Base-by-base conservation (phyloP, 768 basidiomycete genomes). In the Auriscalpium vulgare region DNA sequence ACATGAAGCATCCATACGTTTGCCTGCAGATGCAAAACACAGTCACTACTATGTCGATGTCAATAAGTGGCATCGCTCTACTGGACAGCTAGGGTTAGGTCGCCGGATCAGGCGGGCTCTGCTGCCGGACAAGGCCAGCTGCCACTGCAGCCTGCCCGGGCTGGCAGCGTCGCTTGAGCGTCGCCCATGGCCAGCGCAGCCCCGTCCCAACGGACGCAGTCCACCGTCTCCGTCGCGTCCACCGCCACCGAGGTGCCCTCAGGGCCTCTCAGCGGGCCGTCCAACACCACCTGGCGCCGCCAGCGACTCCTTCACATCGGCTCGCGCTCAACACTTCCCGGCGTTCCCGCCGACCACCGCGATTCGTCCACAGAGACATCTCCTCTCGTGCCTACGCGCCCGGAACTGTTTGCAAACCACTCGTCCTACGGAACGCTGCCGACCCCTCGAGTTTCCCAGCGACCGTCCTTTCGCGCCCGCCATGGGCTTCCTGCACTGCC, bases 291-390 rank as follows among this genome's bases (percentile, higher is more conserved):
- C 23, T 83, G 79, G 81, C 77, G 85, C 53, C 75, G 85, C 23
- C 72, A 82, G 57, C 77, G 85, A 40, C 71, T 87, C 13, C 74
- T 84, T 6, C 74, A 73, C 37, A 81, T 87, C 37, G 82, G 83
- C 16, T 60, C 54, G 13, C 36, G 56, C 4, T 37, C 55, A 48
- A 19, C 58, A 35, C 17, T 57, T 7, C 19, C 43, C 56, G 55
- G 51, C 16, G 21, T 49, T 21, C 54, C 57, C 37, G 48, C 37
- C 10, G 50, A 56, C 21, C 57, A 67, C 17, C 63, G 48, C 47
- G 47, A 65, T 19, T 62, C 65, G 29, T 29, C 23, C 23, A 5
- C 23, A 35, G 79, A 80, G 60, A 56, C 66, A 1, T 67, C 75
- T 11, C 66, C 67, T 9, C 65, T 80, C n/a, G 23, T 37, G 43